Percentiles rank a stretch among this genome's conserved stretches.
Evolutionary conservation across 2,329 filamentous ascomycete genomes (phyloP).

Genomic region (Amphichorda felina): DNA sequence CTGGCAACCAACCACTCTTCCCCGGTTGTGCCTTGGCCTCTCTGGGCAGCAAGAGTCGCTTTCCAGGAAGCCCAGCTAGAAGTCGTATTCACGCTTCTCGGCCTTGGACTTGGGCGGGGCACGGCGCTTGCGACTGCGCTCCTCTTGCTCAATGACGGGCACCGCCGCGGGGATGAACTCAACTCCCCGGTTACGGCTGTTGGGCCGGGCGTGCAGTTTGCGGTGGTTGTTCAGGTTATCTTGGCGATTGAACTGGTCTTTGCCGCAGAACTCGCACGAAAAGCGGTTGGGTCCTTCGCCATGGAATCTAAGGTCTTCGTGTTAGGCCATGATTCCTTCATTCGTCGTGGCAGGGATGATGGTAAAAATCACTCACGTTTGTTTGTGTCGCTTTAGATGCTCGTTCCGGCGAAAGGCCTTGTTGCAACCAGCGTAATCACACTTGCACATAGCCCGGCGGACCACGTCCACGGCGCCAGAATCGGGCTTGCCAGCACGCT

Average conservation of each 20-base stretch:
- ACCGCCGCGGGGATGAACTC: conserved; percentile 26
- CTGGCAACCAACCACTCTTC: too few species aligned
- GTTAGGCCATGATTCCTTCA: not conserved
- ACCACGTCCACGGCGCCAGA: conserved; percentile 20
- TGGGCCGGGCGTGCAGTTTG: conserved; percentile 26
- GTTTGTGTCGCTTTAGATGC: conserved; percentile 42
- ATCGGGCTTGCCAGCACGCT: conserved; percentile 15
- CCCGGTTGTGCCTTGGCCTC: too few species aligned
- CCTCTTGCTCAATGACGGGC: conserved; percentile 25
- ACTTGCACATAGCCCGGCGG: conserved; percentile 29
- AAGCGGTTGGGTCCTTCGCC: conserved; percentile 26
- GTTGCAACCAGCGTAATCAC: conserved; percentile 31
- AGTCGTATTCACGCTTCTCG: not conserved
- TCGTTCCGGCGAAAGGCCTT: conserved; percentile 40
- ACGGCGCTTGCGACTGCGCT: conserved; percentile 25
- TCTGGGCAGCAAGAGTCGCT: too few species aligned
- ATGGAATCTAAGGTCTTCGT: conserved; percentile 15
- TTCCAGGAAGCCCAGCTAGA: not conserved
- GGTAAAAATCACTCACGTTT: conserved; percentile 30
- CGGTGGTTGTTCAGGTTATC: conserved; percentile 30
- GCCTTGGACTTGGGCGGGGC: conserved; percentile 22
- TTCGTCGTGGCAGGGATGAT: not conserved
- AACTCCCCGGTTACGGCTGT: conserved; percentile 24
- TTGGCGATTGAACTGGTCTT: conserved; percentile 27
- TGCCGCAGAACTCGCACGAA: conserved; percentile 28